Conservation (phyloP, 1,139 yeast genomes). For the Zhuliangozyma blackwelliae region DNA sequence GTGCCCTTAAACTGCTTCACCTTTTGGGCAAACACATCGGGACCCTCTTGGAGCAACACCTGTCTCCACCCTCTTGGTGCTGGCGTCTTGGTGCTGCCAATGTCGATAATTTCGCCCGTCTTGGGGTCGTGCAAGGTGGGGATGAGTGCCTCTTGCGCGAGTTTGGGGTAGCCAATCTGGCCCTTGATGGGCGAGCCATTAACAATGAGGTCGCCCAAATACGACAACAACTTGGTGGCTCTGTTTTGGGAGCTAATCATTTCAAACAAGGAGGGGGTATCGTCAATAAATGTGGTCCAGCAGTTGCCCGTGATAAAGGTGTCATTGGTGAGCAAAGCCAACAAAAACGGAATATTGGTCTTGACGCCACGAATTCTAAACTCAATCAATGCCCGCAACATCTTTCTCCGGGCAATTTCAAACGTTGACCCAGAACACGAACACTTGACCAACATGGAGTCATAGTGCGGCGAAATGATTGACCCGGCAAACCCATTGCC, state of each 20-base stretch:
- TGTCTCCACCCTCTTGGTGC: constrained; percentile 88
- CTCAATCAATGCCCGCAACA: constrained; percentile 94
- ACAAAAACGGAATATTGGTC: constrained; percentile 93
- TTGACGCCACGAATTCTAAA: constrained; percentile 98
- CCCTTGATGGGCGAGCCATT: constrained; percentile 96
- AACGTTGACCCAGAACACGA: constrained; percentile 94
- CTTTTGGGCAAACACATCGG: constrained; percentile 81
- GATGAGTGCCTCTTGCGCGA: constrained; percentile 66
- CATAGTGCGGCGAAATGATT: constrained; percentile 94
- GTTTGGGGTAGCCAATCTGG: constrained; percentile 87
- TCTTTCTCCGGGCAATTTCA: constrained; percentile 95
- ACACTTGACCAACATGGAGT: constrained; percentile 97
- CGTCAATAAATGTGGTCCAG: constrained; percentile 99
- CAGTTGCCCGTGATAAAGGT: constrained; percentile 85
- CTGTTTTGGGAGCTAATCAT: constrained; percentile 95
- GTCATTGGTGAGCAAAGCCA: constrained; percentile 88
- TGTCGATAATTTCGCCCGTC: constrained; percentile 56
- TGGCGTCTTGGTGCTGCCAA: constrained; percentile 41
- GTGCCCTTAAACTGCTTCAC: constrained; percentile 85
- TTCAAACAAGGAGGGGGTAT: constrained; percentile 92
- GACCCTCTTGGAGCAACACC: constrained; percentile 77
- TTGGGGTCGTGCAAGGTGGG: constrained; percentile 65
- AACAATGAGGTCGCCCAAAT: constrained; percentile 88
- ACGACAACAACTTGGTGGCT: constrained; percentile 87
- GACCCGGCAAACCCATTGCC: constrained; percentile 99